Evolutionary conservation across 768 basidiomycete species (phyloP).

Genomic region (Suillus discolor): DNA sequence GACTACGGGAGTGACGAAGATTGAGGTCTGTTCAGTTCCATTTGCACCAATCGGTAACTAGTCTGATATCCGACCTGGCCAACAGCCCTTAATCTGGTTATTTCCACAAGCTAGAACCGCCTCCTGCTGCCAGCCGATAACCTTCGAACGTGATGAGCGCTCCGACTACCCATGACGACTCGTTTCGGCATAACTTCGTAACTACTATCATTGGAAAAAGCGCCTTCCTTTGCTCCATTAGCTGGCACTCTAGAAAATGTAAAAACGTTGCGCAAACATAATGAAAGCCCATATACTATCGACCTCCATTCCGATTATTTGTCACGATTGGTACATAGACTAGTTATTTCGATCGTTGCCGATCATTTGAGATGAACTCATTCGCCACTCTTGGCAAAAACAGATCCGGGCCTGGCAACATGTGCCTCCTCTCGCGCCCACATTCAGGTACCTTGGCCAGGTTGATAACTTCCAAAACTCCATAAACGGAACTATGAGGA

Average conservation of each 20-base stretch:
- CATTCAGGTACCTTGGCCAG: neutral
- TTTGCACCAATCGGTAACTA: conserved; percentile 2
- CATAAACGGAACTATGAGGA: neutral
- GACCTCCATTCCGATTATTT: no score
- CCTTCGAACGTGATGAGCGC: neutral
- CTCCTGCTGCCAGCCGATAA: neutral
- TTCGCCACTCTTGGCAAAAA: neutral
- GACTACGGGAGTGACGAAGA: conserved; percentile 82
- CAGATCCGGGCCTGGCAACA: no score
- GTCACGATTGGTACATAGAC: neutral
- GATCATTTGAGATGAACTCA: neutral
- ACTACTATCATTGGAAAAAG: neutral
- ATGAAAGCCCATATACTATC: neutral
- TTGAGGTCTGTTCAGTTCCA: conserved; percentile 19
- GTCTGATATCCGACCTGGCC: neutral
- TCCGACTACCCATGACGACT: neutral
- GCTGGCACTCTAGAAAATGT: neutral
- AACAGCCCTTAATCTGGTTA: neutral
- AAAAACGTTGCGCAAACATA: neutral
- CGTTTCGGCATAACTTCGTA: neutral
- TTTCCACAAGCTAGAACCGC: neutral
- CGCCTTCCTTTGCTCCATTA: neutral
- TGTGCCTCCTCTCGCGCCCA: no score
- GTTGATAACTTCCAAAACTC: neutral
- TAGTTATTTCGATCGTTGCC: neutral